These are phyloP conservation scores for Nemania diffusa DNA, from an alignment of 2,329 filamentous ascomycete genomes.

Conservation along the genomic window DNA sequence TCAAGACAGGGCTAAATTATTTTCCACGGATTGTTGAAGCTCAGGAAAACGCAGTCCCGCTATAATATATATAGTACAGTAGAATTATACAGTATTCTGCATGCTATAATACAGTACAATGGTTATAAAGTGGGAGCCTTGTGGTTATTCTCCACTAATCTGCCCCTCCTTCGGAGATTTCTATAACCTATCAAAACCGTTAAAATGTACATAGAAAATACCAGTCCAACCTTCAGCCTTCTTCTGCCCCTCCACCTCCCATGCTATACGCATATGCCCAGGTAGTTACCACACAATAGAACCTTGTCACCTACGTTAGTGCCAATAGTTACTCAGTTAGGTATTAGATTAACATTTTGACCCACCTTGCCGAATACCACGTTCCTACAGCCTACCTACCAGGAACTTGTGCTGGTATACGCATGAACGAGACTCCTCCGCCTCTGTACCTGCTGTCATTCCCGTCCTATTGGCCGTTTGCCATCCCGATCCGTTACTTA, in stretches of 20 bases:
- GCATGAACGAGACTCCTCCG: neutral
- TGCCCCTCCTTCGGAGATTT: conserved; percentile 11
- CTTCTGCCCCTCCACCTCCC: conserved; percentile 23
- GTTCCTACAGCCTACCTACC: neutral
- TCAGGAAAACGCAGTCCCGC: neutral
- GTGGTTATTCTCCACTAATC: neutral
- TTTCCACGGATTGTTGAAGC: neutral
- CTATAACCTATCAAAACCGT: conserved; percentile 16
- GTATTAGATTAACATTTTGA: neutral
- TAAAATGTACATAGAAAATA: neutral
- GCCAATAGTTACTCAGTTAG: neutral
- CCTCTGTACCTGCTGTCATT: neutral
- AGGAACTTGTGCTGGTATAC: conserved; percentile 1
- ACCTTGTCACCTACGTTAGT: neutral
- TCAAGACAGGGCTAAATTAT: neutral
- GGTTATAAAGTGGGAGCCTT: neutral
- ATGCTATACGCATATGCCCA: conserved; percentile 6
- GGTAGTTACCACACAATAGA: neutral
- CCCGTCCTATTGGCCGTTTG: conserved; percentile 19
- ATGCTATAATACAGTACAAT: neutral
- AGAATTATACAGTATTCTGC: neutral
- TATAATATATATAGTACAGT: neutral
- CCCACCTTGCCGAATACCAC: neutral
- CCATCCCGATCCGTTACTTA: conserved; percentile 16
- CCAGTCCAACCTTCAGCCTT: conserved; percentile 27